Evolutionary conservation across 148 eudicot species (phyloP).

Genomic region (Tetragonia tetragonoides): DNA sequence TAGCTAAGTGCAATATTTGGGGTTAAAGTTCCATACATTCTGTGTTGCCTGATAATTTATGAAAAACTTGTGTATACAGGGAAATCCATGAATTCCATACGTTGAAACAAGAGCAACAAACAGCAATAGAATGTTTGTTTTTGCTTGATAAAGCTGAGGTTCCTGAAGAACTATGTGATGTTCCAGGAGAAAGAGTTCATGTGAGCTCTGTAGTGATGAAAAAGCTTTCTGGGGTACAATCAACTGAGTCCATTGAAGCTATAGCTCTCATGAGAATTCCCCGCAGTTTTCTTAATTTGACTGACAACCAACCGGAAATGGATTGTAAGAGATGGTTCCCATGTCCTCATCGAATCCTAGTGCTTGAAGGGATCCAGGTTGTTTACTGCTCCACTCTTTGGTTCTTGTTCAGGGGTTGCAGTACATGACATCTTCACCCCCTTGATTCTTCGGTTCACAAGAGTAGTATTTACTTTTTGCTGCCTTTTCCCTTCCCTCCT

Average conservation of each 20-base stretch:
- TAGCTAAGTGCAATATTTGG: background rate
- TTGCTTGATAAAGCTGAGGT: constrained; percentile 57
- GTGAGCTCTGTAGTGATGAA: constrained; percentile 72
- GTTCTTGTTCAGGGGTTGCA: background rate
- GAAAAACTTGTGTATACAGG: constrained; percentile 37
- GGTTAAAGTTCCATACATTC: background rate
- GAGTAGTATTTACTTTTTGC: too few relatives aligned
- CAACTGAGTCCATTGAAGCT: constrained; percentile 72
- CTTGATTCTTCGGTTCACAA: background rate
- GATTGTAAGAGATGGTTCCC: constrained; percentile 55
- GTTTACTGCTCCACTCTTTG: constrained; percentile 10
- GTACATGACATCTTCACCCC: background rate
- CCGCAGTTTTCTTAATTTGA: constrained; percentile 46
- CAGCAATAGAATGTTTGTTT: constrained; percentile 56
- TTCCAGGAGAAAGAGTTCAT: constrained; percentile 41
- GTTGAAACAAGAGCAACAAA: constrained; percentile 28
- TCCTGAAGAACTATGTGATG: constrained; percentile 47
- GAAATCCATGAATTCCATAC: constrained; percentile 60
- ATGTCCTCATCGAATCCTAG: constrained; percentile 60
- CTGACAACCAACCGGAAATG: constrained; percentile 31
- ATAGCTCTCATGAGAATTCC: constrained; percentile 76
- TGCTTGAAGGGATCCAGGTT: constrained; percentile 97
- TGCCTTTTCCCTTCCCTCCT: background rate
- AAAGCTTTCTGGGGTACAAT: constrained; percentile 83
- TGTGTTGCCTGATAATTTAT: constrained; percentile 4